Evolutionary conservation across 2,329 filamentous ascomycete genomes (phyloP).

Genomic region (Colletotrichum acutatum): DNA sequence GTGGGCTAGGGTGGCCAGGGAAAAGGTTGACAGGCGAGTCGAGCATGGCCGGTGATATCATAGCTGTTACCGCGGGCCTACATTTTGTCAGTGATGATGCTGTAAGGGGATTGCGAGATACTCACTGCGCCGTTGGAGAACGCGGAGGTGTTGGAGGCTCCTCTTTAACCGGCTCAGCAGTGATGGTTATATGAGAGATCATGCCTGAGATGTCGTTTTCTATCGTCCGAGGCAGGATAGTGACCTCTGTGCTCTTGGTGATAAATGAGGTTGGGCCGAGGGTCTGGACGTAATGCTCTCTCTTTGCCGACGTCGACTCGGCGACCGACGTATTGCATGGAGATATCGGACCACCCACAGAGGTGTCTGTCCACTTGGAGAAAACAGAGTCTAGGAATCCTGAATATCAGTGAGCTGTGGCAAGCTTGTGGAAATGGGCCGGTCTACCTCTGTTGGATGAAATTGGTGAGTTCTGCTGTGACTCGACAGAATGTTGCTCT

Average conservation of each 20-base stretch:
- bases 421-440: not conserved
- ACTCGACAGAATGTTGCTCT: conserved; percentile 24
- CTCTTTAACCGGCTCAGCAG: conserved; percentile 41
- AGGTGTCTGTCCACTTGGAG: conserved; percentile 55
- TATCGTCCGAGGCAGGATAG: conserved; percentile 45
- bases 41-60: not conserved
- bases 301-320: conserved; percentile 43
- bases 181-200: conserved; percentile 51
- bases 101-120: not conserved
- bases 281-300: conserved; percentile 49
- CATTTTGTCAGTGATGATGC: conserved; percentile 1
- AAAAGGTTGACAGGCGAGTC: conserved; percentile 36
- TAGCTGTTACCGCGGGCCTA: conserved; percentile 2
- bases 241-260: conserved; percentile 52
- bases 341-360: conserved; percentile 45
- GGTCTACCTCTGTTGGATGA: conserved; percentile 49
- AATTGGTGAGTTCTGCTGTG: conserved; percentile 37
- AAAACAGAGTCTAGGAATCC: conserved; percentile 53
- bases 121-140: conserved; percentile 45
- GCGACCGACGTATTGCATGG: conserved; percentile 46
- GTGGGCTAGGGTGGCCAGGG: conserved; percentile 19
- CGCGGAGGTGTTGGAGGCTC: conserved; percentile 43
- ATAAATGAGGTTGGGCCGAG: conserved; percentile 55
- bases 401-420: conserved; percentile 37
- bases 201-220: conserved; percentile 48